Conservation (phyloP, 2,329 filamentous ascomycete genomes). For the Cladosporium sp. region DNA sequence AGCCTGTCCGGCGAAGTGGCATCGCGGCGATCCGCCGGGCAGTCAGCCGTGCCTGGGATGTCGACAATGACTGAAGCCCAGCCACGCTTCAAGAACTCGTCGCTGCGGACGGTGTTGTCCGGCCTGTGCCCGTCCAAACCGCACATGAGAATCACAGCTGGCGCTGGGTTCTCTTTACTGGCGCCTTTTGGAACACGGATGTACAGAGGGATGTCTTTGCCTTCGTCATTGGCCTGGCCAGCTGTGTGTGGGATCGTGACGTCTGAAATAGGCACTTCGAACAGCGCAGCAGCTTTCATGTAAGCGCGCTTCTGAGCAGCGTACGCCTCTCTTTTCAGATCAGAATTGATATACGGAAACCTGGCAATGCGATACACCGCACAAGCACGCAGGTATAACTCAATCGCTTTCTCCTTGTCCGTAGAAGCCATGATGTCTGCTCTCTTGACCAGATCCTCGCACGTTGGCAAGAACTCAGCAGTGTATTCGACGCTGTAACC, state of each 20-base stretch:
- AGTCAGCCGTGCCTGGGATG: conserved; percentile 65
- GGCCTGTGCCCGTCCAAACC: conserved; percentile 61
- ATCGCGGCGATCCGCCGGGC: conserved; percentile 59
- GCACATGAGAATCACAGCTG: conserved; percentile 55
- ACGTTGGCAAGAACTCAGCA: conserved; percentile 33
- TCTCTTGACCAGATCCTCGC: conserved; percentile 28
- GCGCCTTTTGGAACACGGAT: conserved; percentile 33
- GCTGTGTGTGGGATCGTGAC: conserved; percentile 37
- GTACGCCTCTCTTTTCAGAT: conserved; percentile 32
- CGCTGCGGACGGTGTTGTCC: conserved; percentile 56
- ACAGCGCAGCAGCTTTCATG: conserved; percentile 32
- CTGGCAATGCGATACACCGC: conserved; percentile 33
- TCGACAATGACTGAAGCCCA: conserved; percentile 61
- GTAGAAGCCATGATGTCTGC: conserved; percentile 24
- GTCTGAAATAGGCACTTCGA: conserved; percentile 36
- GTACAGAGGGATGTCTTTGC: conserved; percentile 37
- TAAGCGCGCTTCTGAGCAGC: conserved; percentile 35
- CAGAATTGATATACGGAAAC: conserved; percentile 36
- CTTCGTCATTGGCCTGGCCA: conserved; percentile 31
- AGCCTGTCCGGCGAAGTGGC: conserved; percentile 57
- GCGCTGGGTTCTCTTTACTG: conserved; percentile 33
- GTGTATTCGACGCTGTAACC: conserved; percentile 36
- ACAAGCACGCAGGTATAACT: conserved; percentile 34
- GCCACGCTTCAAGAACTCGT: conserved; percentile 60
- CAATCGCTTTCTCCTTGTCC: conserved; percentile 27